Evolutionary conservation across 306 rosid genomes (phyloP), one percentile per base, ranked within the genome.

Genomic region (Pterocarpus santalinus): DNA sequence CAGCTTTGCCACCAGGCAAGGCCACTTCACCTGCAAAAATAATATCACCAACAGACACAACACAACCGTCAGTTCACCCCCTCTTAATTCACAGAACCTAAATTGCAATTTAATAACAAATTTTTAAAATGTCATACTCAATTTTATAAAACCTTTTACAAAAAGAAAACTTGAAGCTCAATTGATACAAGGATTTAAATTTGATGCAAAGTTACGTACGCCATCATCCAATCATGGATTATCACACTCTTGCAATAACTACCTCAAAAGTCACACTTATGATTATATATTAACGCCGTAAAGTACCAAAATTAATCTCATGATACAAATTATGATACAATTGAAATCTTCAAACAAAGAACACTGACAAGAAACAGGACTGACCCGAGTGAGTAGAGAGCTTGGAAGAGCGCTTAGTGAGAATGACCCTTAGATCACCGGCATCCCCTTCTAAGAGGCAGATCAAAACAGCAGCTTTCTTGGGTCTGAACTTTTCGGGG

Each of bases 1-100:
- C 98, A 13, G 86, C 89, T 79, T 95, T 95, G 81, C 99, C 99
- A 76, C 99, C 99, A 0, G 99, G 99, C 90, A 95, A 89, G 13
- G 99, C 82, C 77, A 95, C 89, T 82, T 95, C 99, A 78, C 98
- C 99, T 95, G 91, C 79, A 85, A 43, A 44, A 71, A 34, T 15
- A 3, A 64, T 8, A 55, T 2, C 11, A 13, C 10, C 39, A 61
- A 53, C 46, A 72, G 30, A 80, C 64, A 79, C 56, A 57, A 43
- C 65, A 49, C 58, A 67, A 33, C 63, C 57, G 49, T 55, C n/a
- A 60, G 6, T 46, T 43, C 55, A 34, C 43, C 35, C 77, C 75
- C 65, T 39, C 28, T 62, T n/a, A 15, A 80, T 62, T 75, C 60
- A 52, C 61, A 67, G 8, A 51, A 53, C 46, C 80, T 0, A 47